These are phyloP conservation scores for Leptodermis oblonga DNA, from an alignment of 257 asterid genomes.

Conservation along the genomic window DNA sequence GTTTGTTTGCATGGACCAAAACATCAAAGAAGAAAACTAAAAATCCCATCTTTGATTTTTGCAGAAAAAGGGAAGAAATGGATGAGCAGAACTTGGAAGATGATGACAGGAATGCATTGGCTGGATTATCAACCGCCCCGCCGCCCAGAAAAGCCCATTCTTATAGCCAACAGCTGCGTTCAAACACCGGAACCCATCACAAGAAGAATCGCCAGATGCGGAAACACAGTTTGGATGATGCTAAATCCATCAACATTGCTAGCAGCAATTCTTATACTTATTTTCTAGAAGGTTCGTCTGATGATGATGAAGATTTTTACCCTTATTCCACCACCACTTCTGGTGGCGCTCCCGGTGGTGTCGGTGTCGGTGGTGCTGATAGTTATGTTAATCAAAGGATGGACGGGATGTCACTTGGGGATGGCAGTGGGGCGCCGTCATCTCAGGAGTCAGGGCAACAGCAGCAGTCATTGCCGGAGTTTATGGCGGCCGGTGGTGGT, in stretches of 20 bases:
- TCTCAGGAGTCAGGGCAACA: slow-evolving; percentile 4
- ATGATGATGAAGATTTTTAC: slow-evolving; percentile 50
- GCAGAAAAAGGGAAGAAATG: slow-evolving; percentile 2
- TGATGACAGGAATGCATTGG: slow-evolving; percentile 31
- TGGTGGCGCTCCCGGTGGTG: neutral
- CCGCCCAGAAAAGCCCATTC: slow-evolving; percentile 34
- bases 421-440: neutral
- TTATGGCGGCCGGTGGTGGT: slow-evolving; percentile 57
- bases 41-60: neutral
- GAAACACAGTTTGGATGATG: slow-evolving; percentile 42
- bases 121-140: slow-evolving; percentile 20
- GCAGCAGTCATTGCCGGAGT: slow-evolving; percentile 49
- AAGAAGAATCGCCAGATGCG: slow-evolving; percentile 28
- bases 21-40: neutral
- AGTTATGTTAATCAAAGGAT: slow-evolving; percentile 3
- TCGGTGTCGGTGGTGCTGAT: slow-evolving; percentile 16
- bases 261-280: slow-evolving; percentile 9
- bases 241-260: slow-evolving; percentile 10
- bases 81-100: slow-evolving; percentile 29
- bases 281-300: slow-evolving; percentile 7
- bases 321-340: slow-evolving; percentile 45
- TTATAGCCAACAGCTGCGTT: slow-evolving; percentile 43
- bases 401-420: slow-evolving; percentile 10
- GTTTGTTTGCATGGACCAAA: neutral
- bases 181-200: slow-evolving; percentile 37